phyloP scores from a whole-genome alignment of 2,329 filamentous ascomycete species.

The Rhynchosporium agropyri region DNA sequence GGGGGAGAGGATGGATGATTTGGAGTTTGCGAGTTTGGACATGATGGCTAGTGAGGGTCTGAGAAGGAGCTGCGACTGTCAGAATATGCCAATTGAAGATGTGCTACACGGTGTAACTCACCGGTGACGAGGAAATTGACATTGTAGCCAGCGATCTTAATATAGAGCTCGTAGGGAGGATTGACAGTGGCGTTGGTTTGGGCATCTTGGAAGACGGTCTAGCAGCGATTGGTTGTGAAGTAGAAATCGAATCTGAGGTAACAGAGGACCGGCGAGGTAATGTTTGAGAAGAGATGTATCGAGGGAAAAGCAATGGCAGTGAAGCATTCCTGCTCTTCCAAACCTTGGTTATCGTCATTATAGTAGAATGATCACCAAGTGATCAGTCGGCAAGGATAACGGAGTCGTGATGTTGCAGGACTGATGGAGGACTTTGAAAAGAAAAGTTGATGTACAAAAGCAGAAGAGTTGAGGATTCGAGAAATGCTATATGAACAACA shows the following conservation, averaged over 20 bases:
- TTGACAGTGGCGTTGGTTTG: conserved; percentile 55
- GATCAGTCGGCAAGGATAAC: not conserved
- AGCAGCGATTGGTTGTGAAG: conserved; percentile 23
- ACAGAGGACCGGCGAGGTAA: conserved; percentile 33
- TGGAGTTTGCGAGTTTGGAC: conserved; percentile 69
- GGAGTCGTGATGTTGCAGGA: not conserved
- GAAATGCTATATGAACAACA: conserved; percentile 7
- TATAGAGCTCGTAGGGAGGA: conserved; percentile 67
- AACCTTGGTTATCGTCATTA: conserved; percentile 31
- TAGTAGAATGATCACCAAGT: no score
- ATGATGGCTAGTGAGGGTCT: conserved; percentile 70
- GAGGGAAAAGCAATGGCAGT: conserved; percentile 15
- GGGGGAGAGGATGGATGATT: conserved; percentile 67
- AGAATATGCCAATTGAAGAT: conserved; percentile 15
- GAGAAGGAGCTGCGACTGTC: conserved; percentile 56
- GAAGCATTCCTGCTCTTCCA: conserved; percentile 24
- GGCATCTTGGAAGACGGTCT: conserved; percentile 29
- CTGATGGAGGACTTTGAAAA: not conserved
- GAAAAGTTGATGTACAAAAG: not conserved
- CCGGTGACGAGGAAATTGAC: conserved; percentile 68
- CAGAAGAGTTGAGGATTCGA: not conserved
- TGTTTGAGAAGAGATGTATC: conserved; percentile 36
- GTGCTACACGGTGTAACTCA: conserved; percentile 21
- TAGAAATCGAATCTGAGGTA: conserved; percentile 23
- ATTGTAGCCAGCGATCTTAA: conserved; percentile 71